Base-by-base conservation (phyloP, 805 yeast species). In the Blastobotrys americana region DNA sequence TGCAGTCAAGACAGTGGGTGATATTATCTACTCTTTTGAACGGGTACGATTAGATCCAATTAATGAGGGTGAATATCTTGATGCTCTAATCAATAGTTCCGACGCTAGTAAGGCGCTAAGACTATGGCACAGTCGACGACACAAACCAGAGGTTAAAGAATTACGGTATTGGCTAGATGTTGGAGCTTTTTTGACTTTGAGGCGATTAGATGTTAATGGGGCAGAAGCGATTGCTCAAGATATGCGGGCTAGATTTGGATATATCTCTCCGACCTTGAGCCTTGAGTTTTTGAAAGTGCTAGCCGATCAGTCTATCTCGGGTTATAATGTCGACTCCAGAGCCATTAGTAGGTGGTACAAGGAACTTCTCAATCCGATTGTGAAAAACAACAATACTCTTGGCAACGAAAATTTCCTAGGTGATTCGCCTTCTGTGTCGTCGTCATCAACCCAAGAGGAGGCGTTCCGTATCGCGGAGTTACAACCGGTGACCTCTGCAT, bases 21-120 rank as follows among this genome's bases (percentile, higher is more conserved):
- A 54, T 38, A 47, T 43, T 5, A 42, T 55, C 3, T 53, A 54
- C 40, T 43, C 53, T 3, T 49, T 39, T 25, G 45, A 47, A 9
- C 37, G 33, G 5, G 51, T 44, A 3, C 39, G 58, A 18, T 36
- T 55, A 37, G 58, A 53, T 40, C 52, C 56, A 1, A 45, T 49
- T 37, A 55, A 55, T 41, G 59, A 55, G 34, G 51, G 45, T 3
- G 54, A 48, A 8, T 54, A 54, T 41, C 19, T 55, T 15, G 51
- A 50, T 22, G 47, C 58, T 2, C 23, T 55, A 34, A 34, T 47
- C 16, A 16, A 36, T 9, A 21, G 25, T 10, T 51, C 55, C 5
- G 41, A 51, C 28, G n/a, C 33, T n/a, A 37, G 13, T 22, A 42
- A 44, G 31, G 57, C 55, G 9, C 37, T 51, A 4, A 42, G 44